Evolutionary conservation across 2,329 filamentous ascomycete genomes (phyloP), one percentile per base, ranked within the genome.

Genomic region (Tolypocladium album): DNA sequence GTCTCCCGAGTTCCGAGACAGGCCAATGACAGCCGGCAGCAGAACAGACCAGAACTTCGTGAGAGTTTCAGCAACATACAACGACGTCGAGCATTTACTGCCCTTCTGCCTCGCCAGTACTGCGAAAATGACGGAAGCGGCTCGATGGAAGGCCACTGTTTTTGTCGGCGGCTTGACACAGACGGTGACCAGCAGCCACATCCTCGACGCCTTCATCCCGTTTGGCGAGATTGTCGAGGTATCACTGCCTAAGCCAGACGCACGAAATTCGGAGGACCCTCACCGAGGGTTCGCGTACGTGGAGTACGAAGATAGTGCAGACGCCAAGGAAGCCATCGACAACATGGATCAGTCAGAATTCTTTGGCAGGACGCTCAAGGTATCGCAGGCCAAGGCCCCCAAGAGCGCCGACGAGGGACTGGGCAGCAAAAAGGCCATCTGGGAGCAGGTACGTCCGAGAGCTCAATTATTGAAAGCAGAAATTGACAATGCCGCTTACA

Each of bases 331-430:
- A 75, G 94, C 94, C 57, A 96, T 99, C 72, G 92, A 97, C 80
- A 99, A 99, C 72, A 97, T 99, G 93, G 91, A 99, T 71, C 92
- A 96, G 72, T 89, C 92, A 62, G 93, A 97, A 76, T 83, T 99
- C 55, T 97, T 93, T 71, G 95, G 94, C 13, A 85, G 90, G 61
- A 88, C 94, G 17, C 88, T 99, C 72, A 96, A 92, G 73, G 93
- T 97, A 58, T 92, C 91, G 53, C 84, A 88, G 59, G 95, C 95
- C 52, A 99, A 96, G 74, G 86, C 90, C 39, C 91, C 94, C 63
- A 97, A 96, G 79, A 90, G 90, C 67, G 84, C 86, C 57, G 89
- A 89, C 58, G 91, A 96, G 72, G 92, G 92, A 0, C 74, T 99
- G 53, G 92, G 93, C 31, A 96, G 91, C 78, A 95, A 92, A 75